phyloP scores from a whole-genome alignment of 495 filamentous ascomycete species.

The Lasiosphaeria ovina region DNA sequence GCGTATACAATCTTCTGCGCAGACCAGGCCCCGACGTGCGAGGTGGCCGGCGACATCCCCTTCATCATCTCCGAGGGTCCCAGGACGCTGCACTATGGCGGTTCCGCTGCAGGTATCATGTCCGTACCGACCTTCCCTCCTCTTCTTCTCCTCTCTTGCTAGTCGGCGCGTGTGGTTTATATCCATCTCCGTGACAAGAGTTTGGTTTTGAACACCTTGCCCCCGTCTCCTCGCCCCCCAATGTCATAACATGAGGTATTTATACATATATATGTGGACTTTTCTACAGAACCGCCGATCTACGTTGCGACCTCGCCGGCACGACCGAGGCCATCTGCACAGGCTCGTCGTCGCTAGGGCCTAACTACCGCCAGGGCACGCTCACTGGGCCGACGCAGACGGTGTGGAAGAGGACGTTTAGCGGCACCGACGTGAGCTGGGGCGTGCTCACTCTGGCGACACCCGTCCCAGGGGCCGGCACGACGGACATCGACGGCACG shows the following conservation, averaged over 20 bases:
- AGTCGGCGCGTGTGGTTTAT: neutral
- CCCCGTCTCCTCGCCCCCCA: neutral
- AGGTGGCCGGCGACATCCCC: conserved; percentile 31
- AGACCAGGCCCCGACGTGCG: conserved; percentile 24
- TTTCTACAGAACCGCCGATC: conserved; percentile 31
- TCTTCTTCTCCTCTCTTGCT: neutral
- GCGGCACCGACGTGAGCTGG: conserved; percentile 34
- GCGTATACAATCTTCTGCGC: conserved; percentile 43
- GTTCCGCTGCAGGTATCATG: conserved; percentile 28
- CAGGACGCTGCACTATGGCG: conserved; percentile 29
- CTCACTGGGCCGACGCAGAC: conserved; percentile 33
- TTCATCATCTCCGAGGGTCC: conserved; percentile 42
- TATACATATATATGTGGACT: too few species aligned
- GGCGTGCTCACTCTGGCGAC: conserved; percentile 36
- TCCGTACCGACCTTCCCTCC: conserved; percentile 12
- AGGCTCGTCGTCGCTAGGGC: conserved; percentile 32
- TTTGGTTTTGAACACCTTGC: neutral
- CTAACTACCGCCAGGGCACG: conserved; percentile 25
- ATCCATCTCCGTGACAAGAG: neutral
- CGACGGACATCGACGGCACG: conserved; percentile 24
- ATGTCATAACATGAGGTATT: too few species aligned
- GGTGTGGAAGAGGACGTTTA: conserved; percentile 33
- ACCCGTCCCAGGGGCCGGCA: conserved; percentile 24
- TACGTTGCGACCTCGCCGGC: conserved; percentile 32
- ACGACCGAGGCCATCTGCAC: conserved; percentile 40